Base-by-base conservation (phyloP, 305 asterid genomes). In the Fraxinus ornus region DNA sequence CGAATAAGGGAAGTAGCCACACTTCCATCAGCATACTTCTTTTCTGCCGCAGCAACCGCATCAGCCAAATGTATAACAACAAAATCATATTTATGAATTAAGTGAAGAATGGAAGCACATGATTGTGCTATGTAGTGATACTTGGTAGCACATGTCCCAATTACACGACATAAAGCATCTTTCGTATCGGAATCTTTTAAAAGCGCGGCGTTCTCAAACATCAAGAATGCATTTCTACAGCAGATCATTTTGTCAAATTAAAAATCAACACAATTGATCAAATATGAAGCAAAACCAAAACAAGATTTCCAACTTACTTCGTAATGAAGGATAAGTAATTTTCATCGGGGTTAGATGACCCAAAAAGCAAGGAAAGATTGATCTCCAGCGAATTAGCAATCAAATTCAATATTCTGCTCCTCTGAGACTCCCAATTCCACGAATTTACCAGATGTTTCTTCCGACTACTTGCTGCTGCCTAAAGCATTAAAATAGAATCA, bases 61-160 rank as follows among this genome's bases (percentile, higher is more conserved):
- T 93, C 96, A 86, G 98, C 97, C 91, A 95, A 90, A 85, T 86
- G 96, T 37, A 86, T 78, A 82, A 93, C 96, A 36, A 86, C 93
- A 87, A 87, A 95, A 90, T 95, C 98, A 85, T 90, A 90, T 82
- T 94, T 95, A 91, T 95, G 97, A 80, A 95, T 88, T 80, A 94
- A 82, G 88, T 95, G 98, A 88, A 94, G 73, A 78, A 93, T 94
- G 81, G 99, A 94, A 66, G 97, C 99, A 89, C 97, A 91, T 72
- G 99, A 90, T 82, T 90, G 98, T 28, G 92, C 88, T 74, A 85
- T 79, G 80, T 94, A 94, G 85, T 92, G 98, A 84, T 92, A 94
- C 88, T 91, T 93, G 35, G 98, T 94, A 73, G 99, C 92, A 82
- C 98, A 95, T 36, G 97, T 89, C 82, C 98, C 99, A 80, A 95